Base-by-base conservation (phyloP, 73 alveolate species). In the Uronychia binucleata region DNA sequence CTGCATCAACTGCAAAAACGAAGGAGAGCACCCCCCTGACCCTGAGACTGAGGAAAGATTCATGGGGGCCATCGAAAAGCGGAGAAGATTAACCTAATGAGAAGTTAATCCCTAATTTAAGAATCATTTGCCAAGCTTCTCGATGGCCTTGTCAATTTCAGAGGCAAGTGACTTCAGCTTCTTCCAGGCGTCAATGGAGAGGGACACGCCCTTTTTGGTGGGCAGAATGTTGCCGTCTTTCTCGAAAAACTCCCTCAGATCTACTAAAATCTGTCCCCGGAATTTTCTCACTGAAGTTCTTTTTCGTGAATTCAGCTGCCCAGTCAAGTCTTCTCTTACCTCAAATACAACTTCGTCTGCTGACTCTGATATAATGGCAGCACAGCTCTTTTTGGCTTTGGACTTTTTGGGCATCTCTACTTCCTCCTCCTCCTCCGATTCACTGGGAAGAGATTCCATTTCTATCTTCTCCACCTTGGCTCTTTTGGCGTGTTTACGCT, bases 91-190 rank as follows among this genome's bases (percentile, higher is more conserved):
- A n/a, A n/a, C 67, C 19, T 46, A 46, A 46, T 46, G 67, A 46
- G 67, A 46, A 46, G 67, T 11, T 46, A 11, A 46, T 11, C 67
- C 67, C 5, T 11, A 46, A 19, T 46, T 11, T 11, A 11, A 11
- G 19, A 11, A 19, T 80, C 81, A 57, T n/a, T 80, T 80, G 26
- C 77, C 81, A 26, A 83, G 33, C 34, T 83, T 58, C 28, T 83
- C 67, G 29, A 83, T 32, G 27, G 84, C 79, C 67, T 83, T 35
- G 67, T 83, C 90, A 1, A 83, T 74, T 75, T 83, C 90, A 29
- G 11, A 58, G 1, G 33, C 59, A 25, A 34, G 29, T 30, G 31
- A 0, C 32, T 34, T n/a, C 1, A 84, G 29, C 35, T 84, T 59
- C 28, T n/a, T 46, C 86, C 90, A 84, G 31, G 57, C 74, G 26